A percentile compares a stretch with the other conserved stretches of the same genome.
Conservation (phyloP, 139 green algal species). For the Desmodesmus armatus region DNA sequence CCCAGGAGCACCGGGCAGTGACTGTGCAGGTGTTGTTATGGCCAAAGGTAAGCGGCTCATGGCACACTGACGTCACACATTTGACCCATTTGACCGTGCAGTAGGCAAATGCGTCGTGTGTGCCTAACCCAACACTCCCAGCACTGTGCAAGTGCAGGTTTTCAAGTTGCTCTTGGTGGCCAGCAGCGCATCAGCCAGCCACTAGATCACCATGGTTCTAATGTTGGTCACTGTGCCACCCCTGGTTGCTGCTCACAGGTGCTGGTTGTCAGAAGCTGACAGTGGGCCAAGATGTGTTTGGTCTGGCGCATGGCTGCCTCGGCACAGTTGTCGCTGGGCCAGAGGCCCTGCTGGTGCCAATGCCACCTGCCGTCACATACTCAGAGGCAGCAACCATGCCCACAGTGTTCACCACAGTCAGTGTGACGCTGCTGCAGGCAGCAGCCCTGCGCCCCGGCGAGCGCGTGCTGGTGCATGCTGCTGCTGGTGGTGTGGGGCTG, state of each 20-base stretch:
- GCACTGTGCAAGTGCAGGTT: too few species aligned
- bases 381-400: conserved; percentile 73
- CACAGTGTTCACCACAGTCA: conserved; percentile 80
- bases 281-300: conserved; percentile 81
- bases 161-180: too few species aligned
- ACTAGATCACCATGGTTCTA: too few species aligned
- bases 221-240: too few species aligned
- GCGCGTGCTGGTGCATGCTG: conserved; percentile 80
- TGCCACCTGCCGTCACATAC: conserved; percentile 72
- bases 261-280: conserved; percentile 25
- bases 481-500: conserved; percentile 82
- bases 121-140: too few species aligned
- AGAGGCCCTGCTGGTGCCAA: conserved; percentile 58
- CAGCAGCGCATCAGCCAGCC: too few species aligned
- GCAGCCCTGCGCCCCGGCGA: conserved; percentile 47
- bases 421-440: conserved; percentile 59
- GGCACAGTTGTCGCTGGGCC: conserved; percentile 67
- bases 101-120: too few species aligned
- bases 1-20: conserved; percentile 81
- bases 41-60: conserved; percentile 36
- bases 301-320: conserved; percentile 81
- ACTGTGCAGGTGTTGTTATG: conserved; percentile 83
- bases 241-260: too few species aligned
- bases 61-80: too few species aligned
- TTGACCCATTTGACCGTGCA: too few species aligned